Percentiles rank a stretch among this genome's conserved stretches.
Conservation (phyloP, 345 rosid species). For the Eucalyptus cloeziana region DNA sequence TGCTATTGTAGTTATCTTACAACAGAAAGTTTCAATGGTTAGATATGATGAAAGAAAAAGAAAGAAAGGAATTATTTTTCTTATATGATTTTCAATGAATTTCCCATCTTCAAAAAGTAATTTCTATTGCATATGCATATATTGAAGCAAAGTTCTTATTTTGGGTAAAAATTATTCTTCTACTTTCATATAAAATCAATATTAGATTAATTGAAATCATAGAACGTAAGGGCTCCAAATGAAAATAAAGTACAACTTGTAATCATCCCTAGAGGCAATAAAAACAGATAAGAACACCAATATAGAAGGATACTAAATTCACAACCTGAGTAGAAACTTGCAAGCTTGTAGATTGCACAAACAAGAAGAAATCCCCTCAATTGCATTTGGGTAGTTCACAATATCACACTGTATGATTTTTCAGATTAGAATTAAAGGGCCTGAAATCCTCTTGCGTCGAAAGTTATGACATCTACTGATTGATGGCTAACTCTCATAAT, state of each 20-base stretch:
- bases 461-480: background rate
- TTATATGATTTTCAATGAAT: background rate
- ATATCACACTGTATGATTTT: background rate
- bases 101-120: background rate
- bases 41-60: background rate
- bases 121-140: rapidly evolving
- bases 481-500: background rate
- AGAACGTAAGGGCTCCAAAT: background rate
- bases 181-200: background rate
- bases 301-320: background rate
- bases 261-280: background rate
- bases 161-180: background rate
- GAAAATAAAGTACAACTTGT: background rate
- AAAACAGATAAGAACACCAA: background rate
- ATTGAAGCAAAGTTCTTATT: background rate
- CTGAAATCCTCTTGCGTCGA: background rate
- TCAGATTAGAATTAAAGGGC: background rate
- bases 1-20: background rate
- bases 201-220: background rate
- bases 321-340: background rate
- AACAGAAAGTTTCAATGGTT: background rate
- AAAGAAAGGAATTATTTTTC: background rate
- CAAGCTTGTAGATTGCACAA: background rate
- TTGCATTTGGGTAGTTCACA: background rate
- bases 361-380: background rate